A percentile compares a stretch with the other conserved stretches of the same genome.
These are phyloP conservation scores for Herpetospermum pedunculosum DNA, from an alignment of 306 rosid species.

Conservation along the genomic window DNA sequence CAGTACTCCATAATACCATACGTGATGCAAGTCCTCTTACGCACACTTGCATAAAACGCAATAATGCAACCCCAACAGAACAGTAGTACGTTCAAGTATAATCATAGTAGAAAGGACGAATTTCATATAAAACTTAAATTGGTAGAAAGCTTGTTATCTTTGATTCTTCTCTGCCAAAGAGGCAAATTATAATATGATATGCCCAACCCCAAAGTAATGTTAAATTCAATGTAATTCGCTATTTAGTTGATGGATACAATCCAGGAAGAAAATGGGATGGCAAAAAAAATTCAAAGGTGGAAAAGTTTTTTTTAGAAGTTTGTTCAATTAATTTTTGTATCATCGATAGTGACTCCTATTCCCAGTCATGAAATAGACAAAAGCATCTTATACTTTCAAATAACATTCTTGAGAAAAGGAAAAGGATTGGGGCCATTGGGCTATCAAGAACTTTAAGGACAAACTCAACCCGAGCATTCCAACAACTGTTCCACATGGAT, in stretches of 20 bases:
- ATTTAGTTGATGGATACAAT: neutral
- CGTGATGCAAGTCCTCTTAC: neutral
- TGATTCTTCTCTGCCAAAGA: neutral
- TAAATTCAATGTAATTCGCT: neutral
- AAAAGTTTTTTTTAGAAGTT: neutral
- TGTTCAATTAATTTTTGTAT: neutral
- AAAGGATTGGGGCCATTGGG: neutral
- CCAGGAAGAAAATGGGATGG: neutral
- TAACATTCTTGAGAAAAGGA: neutral
- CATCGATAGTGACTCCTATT: neutral
- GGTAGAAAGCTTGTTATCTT: neutral
- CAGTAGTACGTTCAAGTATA: neutral
- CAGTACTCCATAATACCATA: neutral
- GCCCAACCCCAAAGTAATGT: neutral
- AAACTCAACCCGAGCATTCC: neutral
- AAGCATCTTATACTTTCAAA: neutral
- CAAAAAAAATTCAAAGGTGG: neutral
- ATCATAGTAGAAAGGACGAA: neutral
- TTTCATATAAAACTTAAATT: neutral
- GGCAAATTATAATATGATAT: neutral
- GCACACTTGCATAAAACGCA: neutral
- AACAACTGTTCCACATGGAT: neutral
- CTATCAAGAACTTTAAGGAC: neutral
- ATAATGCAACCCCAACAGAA: neutral
- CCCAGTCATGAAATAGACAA: neutral